A percentile compares a stretch with the other conserved stretches of the same genome.
Evolutionary conservation across 345 rosid species (phyloP).

Genomic region (Angophora floribunda): DNA sequence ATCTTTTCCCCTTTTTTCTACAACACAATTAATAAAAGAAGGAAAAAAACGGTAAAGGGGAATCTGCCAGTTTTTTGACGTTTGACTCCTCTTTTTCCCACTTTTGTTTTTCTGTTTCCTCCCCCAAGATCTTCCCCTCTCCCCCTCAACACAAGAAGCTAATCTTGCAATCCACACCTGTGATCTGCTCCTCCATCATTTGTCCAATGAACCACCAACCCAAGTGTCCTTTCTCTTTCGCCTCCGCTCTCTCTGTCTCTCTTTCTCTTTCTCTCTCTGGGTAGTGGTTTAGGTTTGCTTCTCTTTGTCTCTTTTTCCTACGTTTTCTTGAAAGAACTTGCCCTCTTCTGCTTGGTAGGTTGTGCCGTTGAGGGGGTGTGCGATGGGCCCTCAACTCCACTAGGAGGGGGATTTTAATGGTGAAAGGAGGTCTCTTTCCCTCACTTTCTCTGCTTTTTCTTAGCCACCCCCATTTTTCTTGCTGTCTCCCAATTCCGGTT

Average conservation of each 20-base stretch:
- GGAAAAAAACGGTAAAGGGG: neutral
- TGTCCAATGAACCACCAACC: slow-evolving; percentile 9
- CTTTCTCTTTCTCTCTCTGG: neutral
- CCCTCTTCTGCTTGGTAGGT: slow-evolving; percentile 34
- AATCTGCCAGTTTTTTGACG: neutral
- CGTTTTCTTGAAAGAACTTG: slow-evolving; percentile 8
- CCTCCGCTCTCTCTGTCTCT: neutral
- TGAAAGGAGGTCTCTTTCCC: slow-evolving; percentile 12
- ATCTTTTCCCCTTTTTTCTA: neutral
- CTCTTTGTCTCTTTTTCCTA: slow-evolving; percentile 5
- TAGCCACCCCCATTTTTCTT: slow-evolving; percentile 24
- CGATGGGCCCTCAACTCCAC: slow-evolving; percentile 58
- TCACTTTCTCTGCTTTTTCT: slow-evolving; percentile 23
- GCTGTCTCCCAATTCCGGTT: slow-evolving; percentile 18
- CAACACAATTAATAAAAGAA: neutral
- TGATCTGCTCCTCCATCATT: neutral
- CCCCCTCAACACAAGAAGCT: neutral
- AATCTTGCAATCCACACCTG: neutral
- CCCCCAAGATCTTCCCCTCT: neutral
- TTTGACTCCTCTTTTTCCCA: neutral
- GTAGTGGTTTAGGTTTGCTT: slow-evolving; percentile 34
- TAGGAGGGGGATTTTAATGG: slow-evolving; percentile 8
- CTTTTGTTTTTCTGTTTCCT: neutral
- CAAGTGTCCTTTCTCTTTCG: slow-evolving; percentile 10
- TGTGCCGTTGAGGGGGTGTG: slow-evolving; percentile 14